Percentiles rank a stretch among this genome's conserved stretches.
phyloP scores from a whole-genome alignment of 2,329 filamentous ascomycete genomes.

The Blastomyces percursus region DNA sequence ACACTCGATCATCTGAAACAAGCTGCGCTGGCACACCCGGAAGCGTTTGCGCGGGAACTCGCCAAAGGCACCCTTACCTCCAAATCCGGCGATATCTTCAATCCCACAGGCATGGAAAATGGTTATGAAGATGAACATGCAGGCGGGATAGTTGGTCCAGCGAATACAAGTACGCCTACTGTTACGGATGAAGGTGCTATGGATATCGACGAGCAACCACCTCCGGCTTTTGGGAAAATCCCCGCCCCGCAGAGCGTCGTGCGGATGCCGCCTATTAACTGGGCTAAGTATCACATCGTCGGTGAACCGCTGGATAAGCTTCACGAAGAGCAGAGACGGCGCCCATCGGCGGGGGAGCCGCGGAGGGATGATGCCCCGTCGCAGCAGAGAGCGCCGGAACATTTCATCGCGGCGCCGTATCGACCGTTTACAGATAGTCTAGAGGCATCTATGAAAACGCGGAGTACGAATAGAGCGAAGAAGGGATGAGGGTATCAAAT shows the following conservation, averaged over 20 bases:
- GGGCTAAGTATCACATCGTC: slow-evolving; percentile 86
- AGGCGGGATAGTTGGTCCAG: not conserved
- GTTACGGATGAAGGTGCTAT: not conserved
- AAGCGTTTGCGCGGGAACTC: slow-evolving; percentile 60
- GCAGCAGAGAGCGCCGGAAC: slow-evolving; percentile 34
- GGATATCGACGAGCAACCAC: slow-evolving; percentile 13
- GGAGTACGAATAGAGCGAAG: slow-evolving; percentile 25
- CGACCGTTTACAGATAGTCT: slow-evolving; percentile 47
- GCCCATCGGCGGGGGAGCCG: slow-evolving; percentile 43
- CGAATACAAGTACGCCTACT: not conserved
- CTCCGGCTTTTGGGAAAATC: slow-evolving; percentile 48
- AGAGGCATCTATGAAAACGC: slow-evolving; percentile 25
- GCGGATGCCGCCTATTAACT: slow-evolving; percentile 81
- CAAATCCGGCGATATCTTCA: slow-evolving; percentile 25
- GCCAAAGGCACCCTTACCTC: slow-evolving; percentile 48
- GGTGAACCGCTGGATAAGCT: slow-evolving; percentile 74
- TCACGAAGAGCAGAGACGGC: slow-evolving; percentile 64
- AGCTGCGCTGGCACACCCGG: slow-evolving; percentile 58
- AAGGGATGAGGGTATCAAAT: slow-evolving; percentile 14
- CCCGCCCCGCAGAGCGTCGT: slow-evolving; percentile 73
- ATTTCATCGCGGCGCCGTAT: slow-evolving; percentile 48
- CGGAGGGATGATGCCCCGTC: slow-evolving; percentile 19
- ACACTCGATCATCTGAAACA: slow-evolving; percentile 58
- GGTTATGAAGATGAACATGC: slow-evolving; percentile 25
- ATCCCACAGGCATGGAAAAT: slow-evolving; percentile 29